These are phyloP conservation scores for Acanthamoeba sp. DNA, from an alignment of 208 protist species.

Conservation along the genomic window DNA sequence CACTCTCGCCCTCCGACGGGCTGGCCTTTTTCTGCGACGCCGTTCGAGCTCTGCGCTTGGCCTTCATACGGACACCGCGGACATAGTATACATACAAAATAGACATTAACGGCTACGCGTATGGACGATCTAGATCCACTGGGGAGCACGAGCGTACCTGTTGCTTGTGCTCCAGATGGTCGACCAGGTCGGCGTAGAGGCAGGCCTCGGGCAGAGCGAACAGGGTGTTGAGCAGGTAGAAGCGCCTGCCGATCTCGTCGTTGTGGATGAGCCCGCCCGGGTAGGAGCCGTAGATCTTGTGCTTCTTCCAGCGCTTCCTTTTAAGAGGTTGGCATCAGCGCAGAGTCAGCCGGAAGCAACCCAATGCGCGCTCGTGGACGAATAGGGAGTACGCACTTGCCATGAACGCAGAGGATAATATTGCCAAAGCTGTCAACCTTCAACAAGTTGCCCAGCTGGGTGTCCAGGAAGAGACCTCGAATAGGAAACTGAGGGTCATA, in stretches of 20 bases:
- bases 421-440: conserved; percentile 84
- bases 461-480: conserved; percentile 84
- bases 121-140: not conserved
- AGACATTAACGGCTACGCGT: not conserved
- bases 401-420: conserved; percentile 81
- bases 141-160: not conserved
- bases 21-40: not conserved
- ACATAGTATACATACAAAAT: no score
- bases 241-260: conserved; percentile 79
- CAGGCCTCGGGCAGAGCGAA: conserved; percentile 84
- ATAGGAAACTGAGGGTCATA: conserved; percentile 83
- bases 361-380: not conserved
- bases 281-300: conserved; percentile 71
- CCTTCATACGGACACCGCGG: conserved; percentile 22
- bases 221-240: conserved; percentile 82
- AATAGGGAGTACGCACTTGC: conserved; percentile 7
- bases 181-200: conserved; percentile 81
- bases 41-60: not conserved
- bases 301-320: conserved; percentile 1
- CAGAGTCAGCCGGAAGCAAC: not conserved
- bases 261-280: conserved; percentile 77
- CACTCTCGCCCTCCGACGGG: not conserved
- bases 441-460: conserved; percentile 80
- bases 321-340: no score
- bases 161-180: conserved; percentile 70